Percentiles rank a stretch among this genome's conserved stretches.
Conservation (phyloP, 1,284 basidiomycete species). For the Hemileia vastatrix region DNA sequence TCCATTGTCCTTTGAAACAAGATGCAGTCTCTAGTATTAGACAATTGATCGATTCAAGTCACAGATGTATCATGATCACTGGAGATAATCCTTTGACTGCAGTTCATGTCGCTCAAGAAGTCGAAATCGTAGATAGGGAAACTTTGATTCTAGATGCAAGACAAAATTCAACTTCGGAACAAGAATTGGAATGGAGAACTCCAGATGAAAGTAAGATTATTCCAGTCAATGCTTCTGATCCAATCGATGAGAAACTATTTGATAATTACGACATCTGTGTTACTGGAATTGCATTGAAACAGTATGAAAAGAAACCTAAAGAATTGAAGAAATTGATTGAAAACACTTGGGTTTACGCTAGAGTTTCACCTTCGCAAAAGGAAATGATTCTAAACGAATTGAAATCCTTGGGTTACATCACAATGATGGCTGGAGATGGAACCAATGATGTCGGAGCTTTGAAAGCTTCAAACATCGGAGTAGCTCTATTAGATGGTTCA, state of each 20-base stretch:
- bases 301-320: conserved; percentile 25
- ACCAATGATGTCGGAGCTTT: conserved; percentile 44
- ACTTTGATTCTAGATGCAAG: conserved; percentile 37
- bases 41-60: conserved; percentile 10
- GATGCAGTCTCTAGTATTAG: conserved; percentile 38
- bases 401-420: conserved; percentile 39
- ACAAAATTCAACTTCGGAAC: conserved; percentile 33
- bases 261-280: conserved; percentile 43
- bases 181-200: conserved; percentile 37
- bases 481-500: conserved; percentile 42
- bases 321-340: no score
- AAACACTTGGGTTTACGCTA: conserved; percentile 43
- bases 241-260: conserved; percentile 37
- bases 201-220: conserved; percentile 36
- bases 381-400: conserved; percentile 41
- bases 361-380: conserved; percentile 42
- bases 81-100: conserved; percentile 44
- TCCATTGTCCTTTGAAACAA: conserved; percentile 44
- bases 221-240: conserved; percentile 30
- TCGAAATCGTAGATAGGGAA: conserved; percentile 42
- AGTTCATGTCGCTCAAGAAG: conserved; percentile 40
- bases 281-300: conserved; percentile 40
- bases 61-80: conserved; percentile 45
- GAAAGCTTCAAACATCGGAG: conserved; percentile 43
- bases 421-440: conserved; percentile 43